Evolutionary conservation across 805 yeast genomes (phyloP).

Genomic region (Nakazawaea pomicola): DNA sequence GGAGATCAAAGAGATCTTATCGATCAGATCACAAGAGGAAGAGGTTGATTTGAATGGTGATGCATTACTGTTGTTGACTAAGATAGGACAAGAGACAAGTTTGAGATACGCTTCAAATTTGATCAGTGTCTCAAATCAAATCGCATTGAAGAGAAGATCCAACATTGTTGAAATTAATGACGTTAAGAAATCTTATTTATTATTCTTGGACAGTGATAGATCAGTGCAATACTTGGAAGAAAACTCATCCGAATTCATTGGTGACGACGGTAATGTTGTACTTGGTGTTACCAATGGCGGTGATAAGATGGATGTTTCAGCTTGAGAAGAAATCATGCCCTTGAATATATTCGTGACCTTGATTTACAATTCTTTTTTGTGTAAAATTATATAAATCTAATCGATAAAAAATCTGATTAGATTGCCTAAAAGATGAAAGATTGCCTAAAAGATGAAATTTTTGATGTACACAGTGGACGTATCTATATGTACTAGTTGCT

Average conservation of each 20-base stretch:
- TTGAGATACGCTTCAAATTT: constrained; percentile 90
- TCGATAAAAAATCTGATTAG: too few relatives aligned
- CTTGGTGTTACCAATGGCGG: constrained; percentile 33
- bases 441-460: too few relatives aligned
- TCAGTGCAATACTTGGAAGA: constrained; percentile 83
- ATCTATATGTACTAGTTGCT: too few relatives aligned
- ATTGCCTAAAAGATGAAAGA: too few relatives aligned
- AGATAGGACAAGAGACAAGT: constrained; percentile 86
- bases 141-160: constrained; percentile 77
- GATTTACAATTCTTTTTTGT: too few relatives aligned
- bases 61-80: constrained; percentile 82
- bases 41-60: constrained; percentile 80
- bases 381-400: background rate
- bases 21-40: constrained; percentile 91
- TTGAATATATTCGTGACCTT: too few relatives aligned
- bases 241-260: constrained; percentile 50
- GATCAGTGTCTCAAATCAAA: constrained; percentile 83
- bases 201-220: constrained; percentile 86
- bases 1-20: constrained; percentile 80
- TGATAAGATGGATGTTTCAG: constrained; percentile 35
- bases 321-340: too few relatives aligned
- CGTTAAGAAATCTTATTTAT: constrained; percentile 77
- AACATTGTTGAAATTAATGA: constrained; percentile 70
- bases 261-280: constrained; percentile 70
- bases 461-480: too few relatives aligned